These are phyloP conservation scores for Lichtheimia ornata DNA, from an alignment of 371 early-diverging fungal genomes.

Conservation along the genomic window DNA sequence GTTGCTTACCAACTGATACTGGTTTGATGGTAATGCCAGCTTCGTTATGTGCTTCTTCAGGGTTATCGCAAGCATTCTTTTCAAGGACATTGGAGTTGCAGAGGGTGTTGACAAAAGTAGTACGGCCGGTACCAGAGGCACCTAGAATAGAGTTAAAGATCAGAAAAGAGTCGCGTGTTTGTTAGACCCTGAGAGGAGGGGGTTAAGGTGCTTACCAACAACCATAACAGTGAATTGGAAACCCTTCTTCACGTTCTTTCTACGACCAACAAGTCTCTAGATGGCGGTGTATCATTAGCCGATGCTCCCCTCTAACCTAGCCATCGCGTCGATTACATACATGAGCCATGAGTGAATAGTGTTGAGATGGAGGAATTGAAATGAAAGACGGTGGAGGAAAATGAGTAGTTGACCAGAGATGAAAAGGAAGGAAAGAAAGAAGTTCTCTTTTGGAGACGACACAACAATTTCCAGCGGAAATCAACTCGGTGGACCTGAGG, in stretches of 20 bases:
- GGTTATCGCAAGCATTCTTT: constrained; percentile 71
- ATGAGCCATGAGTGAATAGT: constrained; percentile 14
- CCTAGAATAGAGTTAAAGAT: constrained; percentile 44
- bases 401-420: constrained; percentile 5
- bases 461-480: too few relatives aligned
- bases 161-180: neutral
- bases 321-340: constrained; percentile 4
- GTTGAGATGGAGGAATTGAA: neutral
- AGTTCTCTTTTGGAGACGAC: neutral
- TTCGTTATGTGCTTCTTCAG: constrained; percentile 89
- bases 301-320: neutral
- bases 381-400: neutral
- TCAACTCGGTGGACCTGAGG: neutral
- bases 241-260: constrained; percentile 96
- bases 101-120: constrained; percentile 98
- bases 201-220: constrained; percentile 70
- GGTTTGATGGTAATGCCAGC: constrained; percentile 91
- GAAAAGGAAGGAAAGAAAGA: constrained; percentile 13
- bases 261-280: constrained; percentile 68
- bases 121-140: constrained; percentile 94
- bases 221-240: constrained; percentile 96
- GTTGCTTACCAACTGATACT: constrained; percentile 55
- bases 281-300: neutral
- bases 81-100: constrained; percentile 77
- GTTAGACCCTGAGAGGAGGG: neutral